Evolutionary conservation across 495 filamentous ascomycete species (phyloP).

Genomic region (Xylaria bambusicola): DNA sequence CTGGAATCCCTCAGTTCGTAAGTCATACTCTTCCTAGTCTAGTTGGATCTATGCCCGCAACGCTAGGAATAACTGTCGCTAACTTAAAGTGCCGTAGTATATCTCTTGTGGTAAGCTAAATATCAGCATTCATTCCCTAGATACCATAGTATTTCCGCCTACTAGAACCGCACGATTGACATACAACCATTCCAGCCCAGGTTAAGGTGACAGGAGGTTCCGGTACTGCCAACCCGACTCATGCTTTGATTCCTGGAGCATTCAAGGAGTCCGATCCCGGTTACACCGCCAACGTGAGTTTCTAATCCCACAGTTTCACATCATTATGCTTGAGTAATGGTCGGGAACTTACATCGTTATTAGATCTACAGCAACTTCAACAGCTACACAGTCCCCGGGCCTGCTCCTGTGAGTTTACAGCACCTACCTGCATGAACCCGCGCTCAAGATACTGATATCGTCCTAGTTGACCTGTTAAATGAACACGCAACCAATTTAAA

Average conservation of each 20-base stretch:
- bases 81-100: conserved; percentile 8
- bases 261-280: conserved; percentile 51
- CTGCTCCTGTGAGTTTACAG: conserved; percentile 26
- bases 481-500: neutral
- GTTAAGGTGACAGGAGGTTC: conserved; percentile 33
- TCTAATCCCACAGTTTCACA: neutral
- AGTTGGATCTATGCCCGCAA: no score
- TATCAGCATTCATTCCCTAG: no score
- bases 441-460: neutral
- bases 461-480: conserved; percentile 10
- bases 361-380: conserved; percentile 33
- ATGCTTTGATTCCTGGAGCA: conserved; percentile 52
- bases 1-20: conserved; percentile 34
- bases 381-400: conserved; percentile 30
- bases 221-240: conserved; percentile 37
- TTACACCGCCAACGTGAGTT: conserved; percentile 38
- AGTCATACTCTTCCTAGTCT: no score
- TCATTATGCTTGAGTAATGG: neutral
- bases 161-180: neutral
- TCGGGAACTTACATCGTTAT: neutral
- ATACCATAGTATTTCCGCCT: no score
- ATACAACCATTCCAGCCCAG: conserved; percentile 22
- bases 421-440: neutral
- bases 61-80: no score
- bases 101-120: conserved; percentile 24